phyloP scores from a whole-genome alignment of 805 yeast genomes.

The Candida ovalis region DNA sequence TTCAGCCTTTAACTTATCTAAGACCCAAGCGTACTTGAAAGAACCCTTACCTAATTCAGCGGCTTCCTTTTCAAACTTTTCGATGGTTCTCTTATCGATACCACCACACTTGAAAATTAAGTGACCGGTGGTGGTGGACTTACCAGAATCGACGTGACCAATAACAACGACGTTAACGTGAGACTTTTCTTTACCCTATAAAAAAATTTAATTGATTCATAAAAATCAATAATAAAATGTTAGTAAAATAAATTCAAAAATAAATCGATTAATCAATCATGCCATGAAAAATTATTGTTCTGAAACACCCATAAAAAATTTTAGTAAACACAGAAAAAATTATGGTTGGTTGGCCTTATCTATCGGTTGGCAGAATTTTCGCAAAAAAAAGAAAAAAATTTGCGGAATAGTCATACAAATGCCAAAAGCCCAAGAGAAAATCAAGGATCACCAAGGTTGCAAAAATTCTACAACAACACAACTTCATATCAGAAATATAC shows the following conservation, averaged over 20 bases:
- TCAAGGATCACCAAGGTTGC: not conserved
- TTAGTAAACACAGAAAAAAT: too few relatives aligned
- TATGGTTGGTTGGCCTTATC: not conserved
- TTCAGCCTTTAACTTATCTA: conserved; percentile 94
- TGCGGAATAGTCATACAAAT: not conserved
- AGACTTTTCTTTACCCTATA: conserved; percentile 88
- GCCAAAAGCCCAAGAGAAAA: not conserved
- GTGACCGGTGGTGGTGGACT: conserved; percentile 99
- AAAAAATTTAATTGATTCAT: not conserved
- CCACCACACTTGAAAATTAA: conserved; percentile 99
- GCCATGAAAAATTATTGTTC: too few relatives aligned
- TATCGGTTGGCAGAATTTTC: not conserved
- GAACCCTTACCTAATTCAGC: conserved; percentile 97
- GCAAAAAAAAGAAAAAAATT: not conserved
- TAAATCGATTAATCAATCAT: not conserved
- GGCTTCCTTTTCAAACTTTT: conserved; percentile 97
- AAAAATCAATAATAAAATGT: not conserved
- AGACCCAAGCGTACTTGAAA: conserved; percentile 97
- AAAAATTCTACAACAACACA: not conserved
- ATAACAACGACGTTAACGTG: conserved; percentile 99
- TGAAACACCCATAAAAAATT: not conserved
- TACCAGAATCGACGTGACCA: conserved; percentile 99
- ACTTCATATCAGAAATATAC: too few relatives aligned
- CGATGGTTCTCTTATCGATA: conserved; percentile 97
- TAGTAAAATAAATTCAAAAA: not conserved